phyloP scores from a whole-genome alignment of 2,329 filamentous ascomycete species.

The Byssothecium circinans region DNA sequence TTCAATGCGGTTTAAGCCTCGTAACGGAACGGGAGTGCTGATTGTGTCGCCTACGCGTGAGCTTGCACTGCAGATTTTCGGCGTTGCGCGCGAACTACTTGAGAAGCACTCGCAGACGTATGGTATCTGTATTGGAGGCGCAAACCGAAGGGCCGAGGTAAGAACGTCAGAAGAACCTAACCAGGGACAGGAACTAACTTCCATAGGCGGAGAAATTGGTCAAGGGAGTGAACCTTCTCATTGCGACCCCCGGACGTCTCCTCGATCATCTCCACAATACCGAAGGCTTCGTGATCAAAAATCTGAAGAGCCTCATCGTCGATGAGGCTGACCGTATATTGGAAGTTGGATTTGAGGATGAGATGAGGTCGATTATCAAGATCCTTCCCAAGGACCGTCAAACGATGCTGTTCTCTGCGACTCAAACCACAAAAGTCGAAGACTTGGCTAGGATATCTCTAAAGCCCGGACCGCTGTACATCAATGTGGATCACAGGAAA shows the following conservation, averaged over 20 bases:
- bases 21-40: conserved; percentile 83
- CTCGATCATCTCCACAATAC: conserved; percentile 95
- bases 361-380: conserved; percentile 96
- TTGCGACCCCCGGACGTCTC: conserved; percentile 89
- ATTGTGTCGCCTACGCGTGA: conserved; percentile 93
- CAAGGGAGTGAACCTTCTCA: conserved; percentile 92
- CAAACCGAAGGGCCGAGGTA: conserved; percentile 79
- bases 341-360: conserved; percentile 97
- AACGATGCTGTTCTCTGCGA: conserved; percentile 98
- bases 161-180: neutral
- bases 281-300: conserved; percentile 86
- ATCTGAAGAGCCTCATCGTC: conserved; percentile 87
- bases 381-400: conserved; percentile 84
- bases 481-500: conserved; percentile 92
- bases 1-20: conserved; percentile 87
- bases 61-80: conserved; percentile 92
- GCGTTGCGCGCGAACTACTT: conserved; percentile 91
- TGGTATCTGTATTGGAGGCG: conserved; percentile 93
- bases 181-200: neutral
- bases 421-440: conserved; percentile 97
- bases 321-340: conserved; percentile 98
- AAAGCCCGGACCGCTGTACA: conserved; percentile 86
- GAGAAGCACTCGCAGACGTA: conserved; percentile 91
- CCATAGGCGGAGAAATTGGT: conserved; percentile 75
- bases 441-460: conserved; percentile 94